phyloP scores from a whole-genome alignment of 345 rosid species.

The Eucalyptus decipiens region DNA sequence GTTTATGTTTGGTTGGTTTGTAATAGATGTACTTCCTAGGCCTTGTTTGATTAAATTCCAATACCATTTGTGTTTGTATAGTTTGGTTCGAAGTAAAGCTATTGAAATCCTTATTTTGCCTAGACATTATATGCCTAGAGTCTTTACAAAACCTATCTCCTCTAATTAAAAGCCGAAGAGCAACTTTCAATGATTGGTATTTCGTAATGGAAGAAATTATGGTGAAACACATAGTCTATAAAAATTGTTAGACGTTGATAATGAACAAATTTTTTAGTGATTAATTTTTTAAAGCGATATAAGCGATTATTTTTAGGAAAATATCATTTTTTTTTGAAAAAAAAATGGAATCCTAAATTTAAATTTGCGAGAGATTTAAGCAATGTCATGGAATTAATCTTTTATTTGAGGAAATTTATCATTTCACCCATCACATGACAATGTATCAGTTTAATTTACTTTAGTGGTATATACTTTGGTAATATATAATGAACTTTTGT shows the following conservation, averaged over 20 bases:
- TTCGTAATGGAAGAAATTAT: rapidly evolving
- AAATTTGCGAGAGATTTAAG: neutral
- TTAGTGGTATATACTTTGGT: neutral
- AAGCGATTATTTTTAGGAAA: neutral
- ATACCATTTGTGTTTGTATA: too few relatives aligned
- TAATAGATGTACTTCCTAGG: too few relatives aligned
- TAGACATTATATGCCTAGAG: too few relatives aligned
- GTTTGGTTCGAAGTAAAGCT: too few relatives aligned
- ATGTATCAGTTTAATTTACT: neutral
- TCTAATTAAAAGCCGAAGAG: too few relatives aligned
- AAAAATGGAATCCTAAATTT: neutral
- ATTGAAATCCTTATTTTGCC: too few relatives aligned
- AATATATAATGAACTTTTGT: neutral
- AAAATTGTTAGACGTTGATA: neutral
- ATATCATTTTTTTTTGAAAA: neutral
- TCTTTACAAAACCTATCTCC: too few relatives aligned
- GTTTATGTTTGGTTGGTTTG: too few relatives aligned
- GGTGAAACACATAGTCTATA: neutral
- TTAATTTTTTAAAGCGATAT: neutral
- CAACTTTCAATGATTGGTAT: too few relatives aligned
- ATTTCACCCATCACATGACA: neutral
- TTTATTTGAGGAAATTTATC: neutral
- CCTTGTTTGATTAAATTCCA: too few relatives aligned
- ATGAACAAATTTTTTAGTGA: neutral
- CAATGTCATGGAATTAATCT: neutral